Evolutionary conservation across 192 early-diverging fungal genomes (phyloP), one percentile per base, ranked within the genome.

Genomic region (Entomortierella chlamydospora): DNA sequence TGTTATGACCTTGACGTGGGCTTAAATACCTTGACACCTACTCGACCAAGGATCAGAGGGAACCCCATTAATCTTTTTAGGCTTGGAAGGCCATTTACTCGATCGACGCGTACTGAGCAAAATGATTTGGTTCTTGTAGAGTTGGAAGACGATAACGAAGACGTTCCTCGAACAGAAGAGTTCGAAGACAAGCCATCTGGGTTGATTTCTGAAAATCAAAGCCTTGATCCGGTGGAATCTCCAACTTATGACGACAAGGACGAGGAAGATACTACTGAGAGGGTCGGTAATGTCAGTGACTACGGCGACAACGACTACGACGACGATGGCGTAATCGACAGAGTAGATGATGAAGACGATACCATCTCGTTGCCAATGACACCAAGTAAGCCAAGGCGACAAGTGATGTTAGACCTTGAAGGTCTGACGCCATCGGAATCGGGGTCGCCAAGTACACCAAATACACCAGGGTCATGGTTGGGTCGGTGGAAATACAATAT

Each of bases 401-500:
- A 4, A 4, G 34, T 20, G 31, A 31, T 17, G 7, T 2, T 11
- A 34, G 29, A 26, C 20, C 28, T 34, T 30, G 10, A 54, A 6
- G 26, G 52, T 18, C 20, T 30, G 9, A 11, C 18, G 6, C 31
- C 17, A 7, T 20, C 18, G 17, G 30, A 57, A 20, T 47, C 15
- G 15, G 45, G 15, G 45, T 47, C 45, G 15, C 45, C 45, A 20
- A 47, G 45, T 20, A 47, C 4, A 31, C 58, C 56, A n/a, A 57
- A 23, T 15, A 45, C 68, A 62, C 68, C 61, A 20, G 55, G 61
- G 3, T 50, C 70, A 17, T 41, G 29, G 43, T 45, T 72, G 25
- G 37, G 53, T 26, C 52, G 61, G 13, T 72, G 70, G 70, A 72
- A 64, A 53, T 49, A 39, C 30, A n/a, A 28, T n/a, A 57, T 57